phyloP scores from a whole-genome alignment of 2,329 filamentous ascomycete genomes.

The Ascochyta rabiei region DNA sequence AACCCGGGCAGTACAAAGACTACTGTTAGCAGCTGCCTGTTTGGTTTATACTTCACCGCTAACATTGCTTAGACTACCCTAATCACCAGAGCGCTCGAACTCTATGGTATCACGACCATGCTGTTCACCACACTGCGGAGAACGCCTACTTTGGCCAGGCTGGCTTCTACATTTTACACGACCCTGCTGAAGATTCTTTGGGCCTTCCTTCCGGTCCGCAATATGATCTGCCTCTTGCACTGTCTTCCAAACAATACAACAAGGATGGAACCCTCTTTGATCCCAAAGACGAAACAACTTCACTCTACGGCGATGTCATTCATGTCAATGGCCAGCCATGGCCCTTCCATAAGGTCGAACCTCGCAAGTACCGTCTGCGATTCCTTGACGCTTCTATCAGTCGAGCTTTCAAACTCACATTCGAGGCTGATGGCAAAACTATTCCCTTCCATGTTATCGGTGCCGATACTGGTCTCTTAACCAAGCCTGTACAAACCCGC shows the following conservation, averaged over 20 bases:
- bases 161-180: conserved; percentile 62
- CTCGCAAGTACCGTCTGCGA: conserved; percentile 65
- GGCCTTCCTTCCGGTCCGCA: conserved; percentile 56
- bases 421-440: conserved; percentile 47
- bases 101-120: conserved; percentile 62
- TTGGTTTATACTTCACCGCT: not conserved
- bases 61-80: conserved; percentile 55
- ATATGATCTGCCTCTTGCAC: conserved; percentile 62
- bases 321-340: conserved; percentile 66
- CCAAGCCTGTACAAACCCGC: conserved; percentile 52
- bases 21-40: conserved; percentile 30
- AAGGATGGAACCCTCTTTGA: conserved; percentile 58
- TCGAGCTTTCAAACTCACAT: conserved; percentile 58
- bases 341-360: conserved; percentile 65
- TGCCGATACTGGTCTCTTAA: conserved; percentile 55
- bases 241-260: conserved; percentile 62
- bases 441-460: conserved; percentile 62
- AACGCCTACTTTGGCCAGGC: conserved; percentile 66
- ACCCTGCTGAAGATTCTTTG: conserved; percentile 57
- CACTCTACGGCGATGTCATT: conserved; percentile 63
- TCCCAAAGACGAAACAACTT: conserved; percentile 54
- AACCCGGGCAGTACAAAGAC: conserved; percentile 59
- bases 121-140: conserved; percentile 55
- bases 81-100: conserved; percentile 60
- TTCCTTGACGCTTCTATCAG: conserved; percentile 55